A percentile compares a stretch with the other conserved stretches of the same genome.
Evolutionary conservation across 139 green algal genomes (phyloP).

Genomic region (Tetraselmis chui): DNA sequence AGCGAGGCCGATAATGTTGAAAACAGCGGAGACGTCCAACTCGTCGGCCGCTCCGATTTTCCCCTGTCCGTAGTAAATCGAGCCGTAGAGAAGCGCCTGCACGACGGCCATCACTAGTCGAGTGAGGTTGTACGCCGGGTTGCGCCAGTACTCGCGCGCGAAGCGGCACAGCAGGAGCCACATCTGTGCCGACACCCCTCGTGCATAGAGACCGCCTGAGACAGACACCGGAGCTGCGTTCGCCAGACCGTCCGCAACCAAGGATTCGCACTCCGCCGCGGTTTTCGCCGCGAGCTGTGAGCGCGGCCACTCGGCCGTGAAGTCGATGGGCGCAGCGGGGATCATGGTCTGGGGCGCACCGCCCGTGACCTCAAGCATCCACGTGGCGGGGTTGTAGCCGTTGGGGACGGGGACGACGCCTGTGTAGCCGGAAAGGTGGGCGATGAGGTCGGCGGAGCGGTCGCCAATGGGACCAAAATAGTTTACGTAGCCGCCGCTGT

Average conservation of each 20-base stretch:
- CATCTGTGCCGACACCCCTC: constrained; percentile 13
- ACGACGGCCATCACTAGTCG: constrained; percentile 9
- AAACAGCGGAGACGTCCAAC: too few relatives aligned
- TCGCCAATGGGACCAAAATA: constrained; percentile 53
- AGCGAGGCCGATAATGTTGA: too few relatives aligned
- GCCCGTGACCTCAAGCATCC: constrained; percentile 35
- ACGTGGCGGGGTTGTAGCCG: constrained; percentile 40
- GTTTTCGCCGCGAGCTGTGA: too few relatives aligned
- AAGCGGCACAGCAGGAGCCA: constrained; percentile 4
- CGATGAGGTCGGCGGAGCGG: constrained; percentile 30
- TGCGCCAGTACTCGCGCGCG: constrained; percentile 17
- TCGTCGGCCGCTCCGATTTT: too few relatives aligned
- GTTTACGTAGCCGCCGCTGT: constrained; percentile 49
- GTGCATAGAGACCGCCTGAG: too few relatives aligned
- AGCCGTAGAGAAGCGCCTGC: constrained; percentile 7
- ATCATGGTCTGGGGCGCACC: too few relatives aligned
- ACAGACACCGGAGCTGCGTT: too few relatives aligned
- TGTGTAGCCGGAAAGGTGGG: too few relatives aligned
- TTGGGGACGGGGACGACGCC: constrained; percentile 14
- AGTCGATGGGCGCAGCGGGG: too few relatives aligned
- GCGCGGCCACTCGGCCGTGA: too few relatives aligned
- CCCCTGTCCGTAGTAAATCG: neutral
- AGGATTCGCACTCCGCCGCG: too few relatives aligned
- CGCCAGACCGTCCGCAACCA: too few relatives aligned
- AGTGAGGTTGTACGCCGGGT: constrained; percentile 16